Conservation (phyloP, 345 rosid species). For the Leavenworthia alabamica region DNA sequence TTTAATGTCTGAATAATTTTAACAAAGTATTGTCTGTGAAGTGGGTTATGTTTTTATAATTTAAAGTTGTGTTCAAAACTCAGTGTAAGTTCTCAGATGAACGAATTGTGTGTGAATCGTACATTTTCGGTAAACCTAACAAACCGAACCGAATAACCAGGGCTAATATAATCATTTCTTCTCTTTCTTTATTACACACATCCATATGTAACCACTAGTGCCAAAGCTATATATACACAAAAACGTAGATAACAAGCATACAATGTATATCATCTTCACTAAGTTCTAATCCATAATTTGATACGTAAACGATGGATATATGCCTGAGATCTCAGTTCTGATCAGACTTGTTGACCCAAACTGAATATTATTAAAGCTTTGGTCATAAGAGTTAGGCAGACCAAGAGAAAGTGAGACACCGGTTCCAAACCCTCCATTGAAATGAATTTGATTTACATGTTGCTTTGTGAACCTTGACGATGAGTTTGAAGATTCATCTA, state of each 20-base stretch:
- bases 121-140: too few species aligned
- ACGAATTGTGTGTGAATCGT: too few species aligned
- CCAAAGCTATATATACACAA: not conserved
- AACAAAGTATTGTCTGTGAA: too few species aligned
- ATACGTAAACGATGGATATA: conserved; percentile 7
- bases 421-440: conserved; percentile 42
- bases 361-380: conserved; percentile 14
- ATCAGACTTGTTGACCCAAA: conserved; percentile 19
- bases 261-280: not conserved
- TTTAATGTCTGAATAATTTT: too few species aligned
- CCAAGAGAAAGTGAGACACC: conserved; percentile 60
- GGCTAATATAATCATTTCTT: not conserved
- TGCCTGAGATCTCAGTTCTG: conserved; percentile 7
- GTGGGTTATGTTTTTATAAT: too few species aligned
- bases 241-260: not conserved
- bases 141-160: too few species aligned
- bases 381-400: conserved; percentile 47
- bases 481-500: conserved; percentile 11
- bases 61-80: too few species aligned
- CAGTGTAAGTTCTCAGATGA: too few species aligned
- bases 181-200: not conserved
- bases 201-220: not conserved
- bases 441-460: conserved; percentile 35
- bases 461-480: conserved; percentile 26
- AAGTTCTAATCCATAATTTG: conserved; percentile 15